Conservation (phyloP, 2,329 filamentous ascomycete genomes). For the Aphanocladium album region DNA sequence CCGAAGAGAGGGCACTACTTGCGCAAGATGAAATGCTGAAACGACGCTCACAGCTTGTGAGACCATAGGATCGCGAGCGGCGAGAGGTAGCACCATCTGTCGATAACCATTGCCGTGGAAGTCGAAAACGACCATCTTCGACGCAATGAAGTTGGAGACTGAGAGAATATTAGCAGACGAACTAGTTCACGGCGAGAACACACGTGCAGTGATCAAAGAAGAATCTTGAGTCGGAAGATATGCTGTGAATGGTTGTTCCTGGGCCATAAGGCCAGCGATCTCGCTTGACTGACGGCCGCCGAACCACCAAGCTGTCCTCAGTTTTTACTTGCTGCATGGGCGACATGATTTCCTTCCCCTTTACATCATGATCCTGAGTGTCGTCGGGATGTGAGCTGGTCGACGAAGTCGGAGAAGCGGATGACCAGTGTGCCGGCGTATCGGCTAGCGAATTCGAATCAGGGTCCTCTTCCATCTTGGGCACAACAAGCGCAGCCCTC, state of each 20-base stretch:
- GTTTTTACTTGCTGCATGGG: not conserved
- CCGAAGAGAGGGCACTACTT: constrained; percentile 25
- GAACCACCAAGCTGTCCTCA: not conserved
- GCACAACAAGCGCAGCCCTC: not conserved
- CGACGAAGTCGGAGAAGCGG: not conserved
- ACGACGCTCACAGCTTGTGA: constrained; percentile 33
- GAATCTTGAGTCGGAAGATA: constrained; percentile 26
- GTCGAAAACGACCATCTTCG: constrained; percentile 36
- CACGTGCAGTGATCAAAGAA: constrained; percentile 31
- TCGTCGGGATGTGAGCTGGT: constrained; percentile 1
- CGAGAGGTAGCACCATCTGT: constrained; percentile 34
- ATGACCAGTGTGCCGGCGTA: not conserved
- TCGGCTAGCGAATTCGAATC: not conserved
- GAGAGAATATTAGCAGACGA: not conserved
- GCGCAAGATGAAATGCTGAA: constrained; percentile 33
- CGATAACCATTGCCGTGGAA: constrained; percentile 32
- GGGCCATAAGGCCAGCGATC: not conserved
- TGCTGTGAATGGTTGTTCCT: constrained; percentile 17
- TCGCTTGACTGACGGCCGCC: not conserved
- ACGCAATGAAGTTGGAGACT: constrained; percentile 33
- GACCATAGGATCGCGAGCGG: constrained; percentile 30
- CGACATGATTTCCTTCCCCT: not conserved
- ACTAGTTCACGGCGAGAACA: not conserved
- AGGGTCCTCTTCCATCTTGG: not conserved
- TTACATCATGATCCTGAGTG: not conserved